phyloP scores from a whole-genome alignment of 1,284 basidiomycete species.

The Trichosporon sp. region DNA sequence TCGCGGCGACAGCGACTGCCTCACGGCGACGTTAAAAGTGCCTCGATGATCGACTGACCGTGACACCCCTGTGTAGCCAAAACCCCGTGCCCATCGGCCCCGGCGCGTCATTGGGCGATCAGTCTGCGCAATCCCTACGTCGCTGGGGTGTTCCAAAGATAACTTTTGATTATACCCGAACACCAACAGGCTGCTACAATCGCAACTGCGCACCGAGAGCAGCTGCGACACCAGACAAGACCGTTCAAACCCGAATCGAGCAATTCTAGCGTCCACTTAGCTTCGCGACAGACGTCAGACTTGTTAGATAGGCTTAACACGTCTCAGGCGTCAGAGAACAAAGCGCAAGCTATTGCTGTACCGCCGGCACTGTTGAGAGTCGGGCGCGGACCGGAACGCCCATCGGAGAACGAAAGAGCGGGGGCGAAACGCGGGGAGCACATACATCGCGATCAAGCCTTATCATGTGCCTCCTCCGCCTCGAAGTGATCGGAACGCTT shows the following conservation, averaged over 20 bases:
- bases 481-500: neutral
- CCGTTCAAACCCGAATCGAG: neutral
- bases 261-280: neutral
- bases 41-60: no score
- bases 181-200: neutral
- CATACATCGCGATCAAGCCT: neutral
- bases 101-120: neutral
- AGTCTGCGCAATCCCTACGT: neutral
- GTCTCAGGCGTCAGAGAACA: neutral
- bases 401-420: neutral
- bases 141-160: neutral
- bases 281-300: neutral
- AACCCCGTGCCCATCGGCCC: neutral
- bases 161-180: neutral
- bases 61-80: no score
- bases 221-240: neutral
- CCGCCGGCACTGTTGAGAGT: no score
- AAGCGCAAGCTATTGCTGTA: neutral
- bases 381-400: neutral
- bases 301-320: neutral
- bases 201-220: neutral
- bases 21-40: no score
- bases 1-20: no score
- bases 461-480: neutral
- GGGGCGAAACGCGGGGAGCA: neutral